These are phyloP conservation scores for Extremus antarcticus DNA, from an alignment of 495 filamentous ascomycete genomes.

Conservation along the genomic window DNA sequence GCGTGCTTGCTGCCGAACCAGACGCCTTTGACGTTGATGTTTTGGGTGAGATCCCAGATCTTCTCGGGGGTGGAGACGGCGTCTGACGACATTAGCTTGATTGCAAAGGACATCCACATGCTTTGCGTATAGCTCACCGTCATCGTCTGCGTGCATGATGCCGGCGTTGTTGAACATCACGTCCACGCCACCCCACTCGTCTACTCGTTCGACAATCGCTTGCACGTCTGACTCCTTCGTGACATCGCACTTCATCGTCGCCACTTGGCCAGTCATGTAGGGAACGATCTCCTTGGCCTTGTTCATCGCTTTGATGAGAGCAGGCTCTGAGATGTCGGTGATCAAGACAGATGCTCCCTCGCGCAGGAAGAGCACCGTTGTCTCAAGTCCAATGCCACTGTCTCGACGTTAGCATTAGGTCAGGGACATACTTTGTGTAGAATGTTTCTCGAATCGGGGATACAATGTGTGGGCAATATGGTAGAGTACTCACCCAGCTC, in stretches of 20 bases:
- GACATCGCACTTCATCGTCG: slow-evolving; percentile 52
- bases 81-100: slow-evolving; percentile 34
- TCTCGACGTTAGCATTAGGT: too few species aligned
- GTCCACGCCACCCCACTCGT: slow-evolving; percentile 84
- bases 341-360: slow-evolving; percentile 84
- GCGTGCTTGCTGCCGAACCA: slow-evolving; percentile 96
- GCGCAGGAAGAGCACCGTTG: slow-evolving; percentile 77
- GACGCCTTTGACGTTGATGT: slow-evolving; percentile 96
- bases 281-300: slow-evolving; percentile 67
- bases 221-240: slow-evolving; percentile 64
- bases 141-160: slow-evolving; percentile 89
- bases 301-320: slow-evolving; percentile 55
- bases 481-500: slow-evolving; percentile 72
- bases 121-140: slow-evolving; percentile 19
- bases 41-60: slow-evolving; percentile 91
- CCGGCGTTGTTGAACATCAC: slow-evolving; percentile 98
- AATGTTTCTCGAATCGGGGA: too few species aligned
- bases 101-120: not conserved
- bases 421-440: too few species aligned
- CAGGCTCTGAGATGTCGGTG: slow-evolving; percentile 67
- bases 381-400: slow-evolving; percentile 94
- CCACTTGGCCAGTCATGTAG: slow-evolving; percentile 42
- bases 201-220: slow-evolving; percentile 57
- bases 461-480: too few species aligned
- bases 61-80: slow-evolving; percentile 73